These are phyloP conservation scores for Sesbania bispinosa DNA, from an alignment of 306 rosid species.

Conservation along the genomic window DNA sequence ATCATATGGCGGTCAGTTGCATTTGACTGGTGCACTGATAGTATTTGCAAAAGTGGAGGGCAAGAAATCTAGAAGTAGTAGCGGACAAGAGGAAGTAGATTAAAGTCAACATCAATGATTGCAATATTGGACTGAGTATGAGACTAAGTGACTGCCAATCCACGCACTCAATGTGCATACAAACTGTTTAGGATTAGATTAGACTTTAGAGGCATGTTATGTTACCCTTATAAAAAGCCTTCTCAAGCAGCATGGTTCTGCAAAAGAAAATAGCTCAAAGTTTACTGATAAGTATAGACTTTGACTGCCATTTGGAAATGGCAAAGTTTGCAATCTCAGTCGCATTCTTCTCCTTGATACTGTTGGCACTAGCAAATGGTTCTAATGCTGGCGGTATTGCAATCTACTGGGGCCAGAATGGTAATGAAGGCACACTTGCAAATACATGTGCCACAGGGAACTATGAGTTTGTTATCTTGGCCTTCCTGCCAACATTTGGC, in stretches of 20 bases:
- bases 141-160: not conserved
- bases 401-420: slow-evolving; percentile 43
- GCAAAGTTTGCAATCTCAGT: slow-evolving; percentile 6
- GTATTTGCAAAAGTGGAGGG: too few relatives aligned
- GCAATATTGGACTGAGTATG: not conserved
- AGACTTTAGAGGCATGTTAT: too few relatives aligned
- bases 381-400: slow-evolving; percentile 38
- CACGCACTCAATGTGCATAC: not conserved
- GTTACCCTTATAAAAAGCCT: slow-evolving; percentile 26
- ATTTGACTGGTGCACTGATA: too few relatives aligned
- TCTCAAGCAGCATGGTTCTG: not conserved
- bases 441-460: slow-evolving; percentile 36
- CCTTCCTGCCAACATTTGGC: slow-evolving; percentile 42
- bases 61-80: too few relatives aligned
- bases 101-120: not conserved
- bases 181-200: not conserved
- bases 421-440: slow-evolving; percentile 28
- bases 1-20: too few relatives aligned
- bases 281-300: not conserved
- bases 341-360: slow-evolving; percentile 18
- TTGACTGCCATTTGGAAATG: slow-evolving; percentile 14
- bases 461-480: slow-evolving; percentile 32
- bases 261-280: not conserved
- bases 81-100: too few relatives aligned
- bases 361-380: slow-evolving; percentile 20